phyloP scores from a whole-genome alignment of 345 rosid species.

The Pugionium cornutum region DNA sequence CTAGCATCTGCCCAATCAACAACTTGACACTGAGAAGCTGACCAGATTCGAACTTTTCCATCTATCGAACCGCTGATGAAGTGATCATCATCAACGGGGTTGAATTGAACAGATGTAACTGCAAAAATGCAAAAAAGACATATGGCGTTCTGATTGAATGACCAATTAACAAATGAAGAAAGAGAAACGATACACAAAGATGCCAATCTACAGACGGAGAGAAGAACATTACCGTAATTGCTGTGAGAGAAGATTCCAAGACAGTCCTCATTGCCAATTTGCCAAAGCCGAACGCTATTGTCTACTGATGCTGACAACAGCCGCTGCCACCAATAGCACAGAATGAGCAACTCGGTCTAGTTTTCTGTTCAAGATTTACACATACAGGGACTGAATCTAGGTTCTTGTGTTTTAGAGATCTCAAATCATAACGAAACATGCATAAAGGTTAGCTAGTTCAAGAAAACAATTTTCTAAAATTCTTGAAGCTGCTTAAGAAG shows the following conservation, averaged over 20 bases:
- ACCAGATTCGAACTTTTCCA: slow-evolving; percentile 88
- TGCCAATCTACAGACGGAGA: not conserved
- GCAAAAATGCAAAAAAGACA: slow-evolving; percentile 27
- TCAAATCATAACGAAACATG: slow-evolving; percentile 31
- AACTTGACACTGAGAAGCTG: slow-evolving; percentile 59
- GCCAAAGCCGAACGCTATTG: slow-evolving; percentile 81
- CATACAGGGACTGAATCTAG: slow-evolving; percentile 44
- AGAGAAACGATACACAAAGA: slow-evolving; percentile 1
- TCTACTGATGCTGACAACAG: slow-evolving; percentile 79
- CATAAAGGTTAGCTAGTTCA: not conserved
- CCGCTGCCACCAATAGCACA: slow-evolving; percentile 56
- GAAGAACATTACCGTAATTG: slow-evolving; percentile 61
- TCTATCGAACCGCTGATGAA: slow-evolving; percentile 89
- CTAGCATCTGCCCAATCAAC: slow-evolving; percentile 76
- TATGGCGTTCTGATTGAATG: not conserved
- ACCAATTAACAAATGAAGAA: slow-evolving; percentile 3
- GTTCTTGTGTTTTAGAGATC: slow-evolving; percentile 33
- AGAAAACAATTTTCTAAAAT: not conserved
- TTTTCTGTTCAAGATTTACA: slow-evolving; percentile 47
- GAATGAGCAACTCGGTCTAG: slow-evolving; percentile 47
- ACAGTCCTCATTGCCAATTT: slow-evolving; percentile 59
- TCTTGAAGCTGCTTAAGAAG: slow-evolving; percentile 2
- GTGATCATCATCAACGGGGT: slow-evolving; percentile 69
- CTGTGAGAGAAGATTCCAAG: slow-evolving; percentile 64
- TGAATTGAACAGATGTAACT: slow-evolving; percentile 85